A percentile compares a stretch with the other conserved stretches of the same genome.
Conservation (phyloP, 2,329 filamentous ascomycete species). For the Colletotrichum aenigma region DNA sequence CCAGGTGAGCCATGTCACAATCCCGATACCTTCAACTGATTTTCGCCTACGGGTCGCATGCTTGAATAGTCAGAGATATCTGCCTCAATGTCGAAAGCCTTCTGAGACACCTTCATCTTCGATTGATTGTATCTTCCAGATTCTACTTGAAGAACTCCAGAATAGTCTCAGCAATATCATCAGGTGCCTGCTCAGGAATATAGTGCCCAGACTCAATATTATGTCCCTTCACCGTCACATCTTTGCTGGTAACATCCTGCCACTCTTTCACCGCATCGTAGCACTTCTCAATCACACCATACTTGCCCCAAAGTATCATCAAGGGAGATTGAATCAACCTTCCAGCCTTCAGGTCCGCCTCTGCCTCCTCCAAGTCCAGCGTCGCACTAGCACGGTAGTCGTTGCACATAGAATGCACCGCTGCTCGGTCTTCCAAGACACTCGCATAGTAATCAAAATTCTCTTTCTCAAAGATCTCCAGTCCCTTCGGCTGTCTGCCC, state of each 20-base stretch:
- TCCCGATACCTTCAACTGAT: background rate
- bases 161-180: constrained; percentile 46
- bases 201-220: constrained; percentile 53
- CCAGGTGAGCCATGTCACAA: background rate
- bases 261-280: constrained; percentile 57
- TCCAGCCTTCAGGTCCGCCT: constrained; percentile 45
- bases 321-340: constrained; percentile 50
- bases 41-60: background rate
- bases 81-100: background rate
- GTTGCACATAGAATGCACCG: constrained; percentile 55
- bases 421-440: constrained; percentile 42
- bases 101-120: background rate
- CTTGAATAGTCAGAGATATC: background rate
- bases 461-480: constrained; percentile 35
- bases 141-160: constrained; percentile 38
- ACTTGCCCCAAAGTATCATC: constrained; percentile 53
- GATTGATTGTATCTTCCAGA: background rate
- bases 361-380: constrained; percentile 55
- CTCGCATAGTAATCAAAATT: constrained; percentile 45
- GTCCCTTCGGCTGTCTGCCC: constrained; percentile 37
- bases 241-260: constrained; percentile 45
- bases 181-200: constrained; percentile 55
- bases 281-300: constrained; percentile 50
- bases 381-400: constrained; percentile 60
- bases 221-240: constrained; percentile 40